phyloP scores from a whole-genome alignment of 2,329 filamentous ascomycete species.

The Volutella citrinella region DNA sequence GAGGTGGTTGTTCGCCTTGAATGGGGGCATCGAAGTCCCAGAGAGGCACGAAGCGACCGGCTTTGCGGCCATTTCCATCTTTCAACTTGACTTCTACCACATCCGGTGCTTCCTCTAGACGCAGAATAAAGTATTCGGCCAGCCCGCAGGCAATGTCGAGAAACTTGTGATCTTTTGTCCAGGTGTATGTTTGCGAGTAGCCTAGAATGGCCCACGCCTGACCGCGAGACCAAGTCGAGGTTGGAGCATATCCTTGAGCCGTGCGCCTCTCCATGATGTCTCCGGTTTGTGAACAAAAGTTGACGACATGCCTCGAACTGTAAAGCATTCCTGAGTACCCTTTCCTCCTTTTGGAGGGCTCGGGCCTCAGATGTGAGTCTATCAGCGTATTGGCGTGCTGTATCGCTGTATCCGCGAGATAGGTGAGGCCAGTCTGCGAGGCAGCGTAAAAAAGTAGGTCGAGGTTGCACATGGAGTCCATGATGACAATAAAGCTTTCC shows the following conservation, averaged over 20 bases:
- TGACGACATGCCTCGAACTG: slow-evolving; percentile 42
- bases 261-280: slow-evolving; percentile 38
- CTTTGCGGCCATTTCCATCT: no score
- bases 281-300: slow-evolving; percentile 40
- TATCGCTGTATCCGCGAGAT: slow-evolving; percentile 33
- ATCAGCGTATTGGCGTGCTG: slow-evolving; percentile 38
- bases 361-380: slow-evolving; percentile 35
- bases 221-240: slow-evolving; percentile 47
- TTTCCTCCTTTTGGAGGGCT: slow-evolving; percentile 10
- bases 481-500: slow-evolving; percentile 37
- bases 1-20: slow-evolving; percentile 22
- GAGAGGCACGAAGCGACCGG: slow-evolving; percentile 27
- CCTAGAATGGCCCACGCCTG: slow-evolving; percentile 49
- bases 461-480: slow-evolving; percentile 41
- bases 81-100: slow-evolving; percentile 24
- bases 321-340: slow-evolving; percentile 22
- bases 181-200: slow-evolving; percentile 45
- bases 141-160: slow-evolving; percentile 40
- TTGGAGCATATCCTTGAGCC: slow-evolving; percentile 42
- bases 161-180: slow-evolving; percentile 41
- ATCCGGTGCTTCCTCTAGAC: slow-evolving; percentile 29
- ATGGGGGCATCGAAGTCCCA: slow-evolving; percentile 41
- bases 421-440: slow-evolving; percentile 24
- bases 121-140: slow-evolving; percentile 45
- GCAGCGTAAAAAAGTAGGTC: slow-evolving; percentile 38